A percentile compares a stretch with the other conserved stretches of the same genome.
Evolutionary conservation across 2,329 filamentous ascomycete genomes (phyloP).

Genomic region (Colletotrichum acutatum): DNA sequence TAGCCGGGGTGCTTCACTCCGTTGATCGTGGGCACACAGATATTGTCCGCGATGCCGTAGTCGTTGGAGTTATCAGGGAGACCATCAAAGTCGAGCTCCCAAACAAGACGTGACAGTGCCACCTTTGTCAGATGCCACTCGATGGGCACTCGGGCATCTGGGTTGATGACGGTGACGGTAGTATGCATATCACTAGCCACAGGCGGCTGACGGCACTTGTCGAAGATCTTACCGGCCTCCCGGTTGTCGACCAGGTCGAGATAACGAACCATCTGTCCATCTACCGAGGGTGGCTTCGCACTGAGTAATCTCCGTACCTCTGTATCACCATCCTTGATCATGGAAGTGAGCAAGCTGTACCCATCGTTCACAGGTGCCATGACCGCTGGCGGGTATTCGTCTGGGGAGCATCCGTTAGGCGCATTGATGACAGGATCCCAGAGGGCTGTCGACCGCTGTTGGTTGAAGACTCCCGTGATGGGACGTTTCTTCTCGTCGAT

Average conservation of each 20-base stretch:
- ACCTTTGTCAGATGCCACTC: constrained; percentile 7
- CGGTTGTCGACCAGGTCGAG: background rate
- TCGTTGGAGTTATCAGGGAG: background rate
- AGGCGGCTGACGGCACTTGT: constrained; percentile 7
- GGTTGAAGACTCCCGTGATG: background rate
- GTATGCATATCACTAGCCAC: background rate
- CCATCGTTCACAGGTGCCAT: constrained; percentile 7
- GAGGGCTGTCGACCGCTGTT: background rate
- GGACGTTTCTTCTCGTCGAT: background rate
- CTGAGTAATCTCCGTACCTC: constrained; percentile 1
- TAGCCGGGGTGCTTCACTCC: background rate
- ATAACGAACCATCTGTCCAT: constrained; percentile 5
- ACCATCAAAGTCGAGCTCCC: background rate
- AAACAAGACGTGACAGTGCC: background rate
- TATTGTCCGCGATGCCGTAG: background rate
- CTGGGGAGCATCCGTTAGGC: constrained; percentile 9
- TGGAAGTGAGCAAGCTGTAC: background rate
- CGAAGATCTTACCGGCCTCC: constrained; percentile 1
- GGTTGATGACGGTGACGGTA: background rate
- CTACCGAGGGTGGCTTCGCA: background rate
- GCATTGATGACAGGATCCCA: constrained; percentile 7
- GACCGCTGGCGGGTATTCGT: constrained; percentile 5
- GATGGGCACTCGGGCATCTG: background rate
- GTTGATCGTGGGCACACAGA: background rate
- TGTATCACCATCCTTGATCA: background rate